phyloP scores from a whole-genome alignment of 352 stramenopile species.

The Globisporangium splendens region DNA sequence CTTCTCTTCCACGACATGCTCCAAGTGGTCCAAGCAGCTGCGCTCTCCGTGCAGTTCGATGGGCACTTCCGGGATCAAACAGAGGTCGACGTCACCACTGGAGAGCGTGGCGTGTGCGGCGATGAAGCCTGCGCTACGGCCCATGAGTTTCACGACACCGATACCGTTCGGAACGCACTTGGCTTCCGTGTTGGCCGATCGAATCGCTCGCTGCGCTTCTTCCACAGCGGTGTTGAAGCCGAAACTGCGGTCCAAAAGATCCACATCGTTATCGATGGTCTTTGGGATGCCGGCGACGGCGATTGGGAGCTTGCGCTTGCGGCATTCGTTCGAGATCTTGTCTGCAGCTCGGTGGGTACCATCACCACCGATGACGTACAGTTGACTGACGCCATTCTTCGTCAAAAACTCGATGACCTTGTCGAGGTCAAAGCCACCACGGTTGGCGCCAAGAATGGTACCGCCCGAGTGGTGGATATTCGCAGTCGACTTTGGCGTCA shows the following conservation, averaged over 20 bases:
- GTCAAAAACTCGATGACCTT: slow-evolving; percentile 34
- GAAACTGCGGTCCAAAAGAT: slow-evolving; percentile 97
- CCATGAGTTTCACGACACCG: slow-evolving; percentile 99
- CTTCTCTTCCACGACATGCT: slow-evolving; percentile 91
- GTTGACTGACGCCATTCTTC: too few species aligned
- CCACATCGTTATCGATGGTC: slow-evolving; percentile 99
- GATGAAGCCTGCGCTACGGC: slow-evolving; percentile 96
- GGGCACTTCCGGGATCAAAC: slow-evolving; percentile 95
- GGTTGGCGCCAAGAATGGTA: slow-evolving; percentile 92
- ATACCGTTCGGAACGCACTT: slow-evolving; percentile 97
- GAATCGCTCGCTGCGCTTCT: slow-evolving; percentile 93
- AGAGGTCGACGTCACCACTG: slow-evolving; percentile 97
- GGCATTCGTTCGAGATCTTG: slow-evolving; percentile 82
- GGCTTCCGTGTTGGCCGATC: slow-evolving; percentile 89
- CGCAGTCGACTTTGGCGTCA: slow-evolving; percentile 60
- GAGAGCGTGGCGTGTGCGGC: slow-evolving; percentile 95
- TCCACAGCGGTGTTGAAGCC: slow-evolving; percentile 97
- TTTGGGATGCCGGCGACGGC: slow-evolving; percentile 97
- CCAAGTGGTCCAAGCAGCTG: slow-evolving; percentile 90
- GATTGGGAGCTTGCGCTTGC: slow-evolving; percentile 83
- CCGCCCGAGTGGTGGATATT: slow-evolving; percentile 90
- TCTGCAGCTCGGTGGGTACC: slow-evolving; percentile 96
- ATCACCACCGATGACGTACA: slow-evolving; percentile 74
- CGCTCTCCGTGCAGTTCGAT: slow-evolving; percentile 93
- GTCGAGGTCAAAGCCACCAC: slow-evolving; percentile 95